Base-by-base conservation (phyloP, 306 rosid genomes). In the Hippophae rhamnoides region DNA sequence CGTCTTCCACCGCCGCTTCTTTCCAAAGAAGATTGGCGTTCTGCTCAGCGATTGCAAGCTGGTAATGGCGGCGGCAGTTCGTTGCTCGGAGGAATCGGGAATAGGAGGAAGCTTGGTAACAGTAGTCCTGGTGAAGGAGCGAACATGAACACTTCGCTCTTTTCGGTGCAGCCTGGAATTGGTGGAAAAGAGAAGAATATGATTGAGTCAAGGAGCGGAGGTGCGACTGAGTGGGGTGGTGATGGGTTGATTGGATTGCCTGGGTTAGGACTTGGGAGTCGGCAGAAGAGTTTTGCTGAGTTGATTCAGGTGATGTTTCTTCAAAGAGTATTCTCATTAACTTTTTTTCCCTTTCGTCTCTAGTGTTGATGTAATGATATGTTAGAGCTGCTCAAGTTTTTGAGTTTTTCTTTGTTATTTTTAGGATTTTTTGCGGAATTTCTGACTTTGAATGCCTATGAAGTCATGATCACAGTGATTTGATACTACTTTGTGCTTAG, bases 1-100 rank as follows among this genome's bases (percentile, higher is more conserved):
- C 63, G 84, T 57, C 81, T 79, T 13, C 84, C 80, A 18, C 81
- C 84, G 54, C 84, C 84, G 52, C 54, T 79, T 42, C 52, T 76
- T 44, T 68, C 84, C 0, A 79, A 79, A 73, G 84, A 79, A 69
- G 80, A 79, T 63, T 79, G 84, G 84, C 74, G 84, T 38, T 79
- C 71, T 55, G 56, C 77, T 8, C 84, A 75, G 70, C 73, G 82
- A 43, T 52, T 65, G 43, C 76, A 78, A 46, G 79, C 72, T 2
- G 84, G 82, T 25, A 69, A 72, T n/a, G 67, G 63, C 11, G 66
- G 61, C 4, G 38, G 74, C 12, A 72, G 72, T 41, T 53, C 74
- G 63, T 74, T 31, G n/a, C 68, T 69, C 7, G 74, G 72, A 23
- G 80, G 76, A 42, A 69, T 74, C 44, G 79, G 76, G 48, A 76